Conservation (phyloP, 768 basidiomycete species). For the Dentipellis sp. region DNA sequence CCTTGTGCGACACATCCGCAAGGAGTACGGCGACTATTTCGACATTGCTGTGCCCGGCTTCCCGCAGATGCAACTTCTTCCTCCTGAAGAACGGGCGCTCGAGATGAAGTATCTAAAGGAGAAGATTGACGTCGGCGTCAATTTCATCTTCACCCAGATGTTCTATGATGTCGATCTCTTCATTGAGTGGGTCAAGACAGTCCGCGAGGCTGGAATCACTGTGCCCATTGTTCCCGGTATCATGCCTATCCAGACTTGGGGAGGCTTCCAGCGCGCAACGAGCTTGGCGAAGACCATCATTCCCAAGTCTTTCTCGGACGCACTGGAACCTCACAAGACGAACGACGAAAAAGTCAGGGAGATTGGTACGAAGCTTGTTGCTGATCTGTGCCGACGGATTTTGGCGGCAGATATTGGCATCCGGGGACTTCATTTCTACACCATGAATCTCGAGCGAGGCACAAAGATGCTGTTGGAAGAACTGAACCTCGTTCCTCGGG, state of each 20-base stretch:
- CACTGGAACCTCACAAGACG: conserved; percentile 79
- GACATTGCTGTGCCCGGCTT: conserved; percentile 93
- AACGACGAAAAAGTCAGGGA: conserved; percentile 90
- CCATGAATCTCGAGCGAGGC: conserved; percentile 94
- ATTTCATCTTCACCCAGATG: conserved; percentile 98
- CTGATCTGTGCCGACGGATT: conserved; percentile 87
- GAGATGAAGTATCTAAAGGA: conserved; percentile 86
- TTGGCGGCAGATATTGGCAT: conserved; percentile 74
- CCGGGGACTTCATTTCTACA: conserved; percentile 90
- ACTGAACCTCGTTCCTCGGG: conserved; percentile 75
- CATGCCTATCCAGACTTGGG: conserved; percentile 94
- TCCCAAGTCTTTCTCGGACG: conserved; percentile 66
- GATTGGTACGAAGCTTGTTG: conserved; percentile 90
- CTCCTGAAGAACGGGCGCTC: conserved; percentile 60
- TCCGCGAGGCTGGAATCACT: conserved; percentile 79
- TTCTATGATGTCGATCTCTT: conserved; percentile 93
- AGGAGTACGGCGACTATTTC: conserved; percentile 83
- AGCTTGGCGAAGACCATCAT: conserved; percentile 67
- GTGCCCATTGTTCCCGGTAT: conserved; percentile 91
- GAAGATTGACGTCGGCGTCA: conserved; percentile 83
- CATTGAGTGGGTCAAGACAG: conserved; percentile 79
- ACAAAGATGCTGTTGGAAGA: conserved; percentile 94
- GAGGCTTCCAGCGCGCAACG: conserved; percentile 83
- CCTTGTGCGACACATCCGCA: conserved; percentile 82
- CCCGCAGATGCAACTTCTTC: conserved; percentile 71